Evolutionary conservation across 768 basidiomycete genomes (phyloP).

Genomic region (Termitomyces sp.): DNA sequence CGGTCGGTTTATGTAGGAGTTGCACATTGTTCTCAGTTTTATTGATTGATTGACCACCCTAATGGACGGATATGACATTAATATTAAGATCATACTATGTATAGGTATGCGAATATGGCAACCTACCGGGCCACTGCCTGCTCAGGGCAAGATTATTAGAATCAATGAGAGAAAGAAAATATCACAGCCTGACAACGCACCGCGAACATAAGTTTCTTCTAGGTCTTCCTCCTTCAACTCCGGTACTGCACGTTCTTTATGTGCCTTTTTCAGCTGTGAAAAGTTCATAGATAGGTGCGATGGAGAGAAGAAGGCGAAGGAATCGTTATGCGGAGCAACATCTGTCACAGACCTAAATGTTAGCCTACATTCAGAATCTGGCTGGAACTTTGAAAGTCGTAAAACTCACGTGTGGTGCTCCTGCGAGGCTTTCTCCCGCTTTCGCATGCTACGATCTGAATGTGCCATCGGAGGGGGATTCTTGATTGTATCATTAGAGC

Average conservation of each 20-base stretch:
- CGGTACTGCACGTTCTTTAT: constrained; percentile 59
- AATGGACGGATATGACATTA: constrained; percentile 22
- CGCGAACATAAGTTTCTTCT: constrained; percentile 86
- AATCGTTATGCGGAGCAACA: constrained; percentile 34
- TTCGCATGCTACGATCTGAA: constrained; percentile 46
- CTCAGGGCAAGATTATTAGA: background rate
- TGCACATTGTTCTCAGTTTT: constrained; percentile 93
- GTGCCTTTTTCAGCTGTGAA: constrained; percentile 69
- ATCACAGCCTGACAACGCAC: constrained; percentile 33
- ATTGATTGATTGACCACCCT: constrained; percentile 96
- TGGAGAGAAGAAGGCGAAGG: constrained; percentile 16
- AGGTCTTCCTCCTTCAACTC: constrained; percentile 75
- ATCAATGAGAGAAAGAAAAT: background rate
- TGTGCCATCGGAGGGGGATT: constrained; percentile 40
- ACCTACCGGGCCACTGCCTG: constrained; percentile 80
- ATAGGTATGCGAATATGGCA: constrained; percentile 7
- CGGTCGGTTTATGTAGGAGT: constrained; percentile 84
- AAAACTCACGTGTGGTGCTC: constrained; percentile 24
- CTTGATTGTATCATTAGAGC: constrained; percentile 80
- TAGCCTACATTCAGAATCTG: constrained; percentile 17
- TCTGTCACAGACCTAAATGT: constrained; percentile 27
- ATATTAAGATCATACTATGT: constrained; percentile 20
- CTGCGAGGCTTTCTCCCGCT: constrained; percentile 33
- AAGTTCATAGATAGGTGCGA: constrained; percentile 41
- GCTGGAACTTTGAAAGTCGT: background rate